Conservation (phyloP, 257 asterid genomes). For the Penstemon eatonii region DNA sequence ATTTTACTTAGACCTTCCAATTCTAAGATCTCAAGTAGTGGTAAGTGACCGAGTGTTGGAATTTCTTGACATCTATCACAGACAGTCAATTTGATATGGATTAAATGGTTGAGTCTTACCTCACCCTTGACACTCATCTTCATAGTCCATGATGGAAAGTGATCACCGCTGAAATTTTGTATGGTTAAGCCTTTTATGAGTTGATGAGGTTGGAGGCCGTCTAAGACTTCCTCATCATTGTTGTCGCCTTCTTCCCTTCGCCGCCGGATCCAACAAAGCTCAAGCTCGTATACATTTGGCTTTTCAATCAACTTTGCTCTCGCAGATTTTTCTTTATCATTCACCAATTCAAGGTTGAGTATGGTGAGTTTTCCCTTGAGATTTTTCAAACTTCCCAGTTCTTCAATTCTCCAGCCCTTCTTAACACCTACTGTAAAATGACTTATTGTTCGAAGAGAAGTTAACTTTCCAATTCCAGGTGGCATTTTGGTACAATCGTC, state of each 20-base stretch:
- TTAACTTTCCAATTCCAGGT: slow-evolving; percentile 16
- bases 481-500: not conserved
- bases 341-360: slow-evolving; percentile 19
- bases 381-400: slow-evolving; percentile 30
- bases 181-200: not conserved
- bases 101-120: not conserved
- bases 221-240: not conserved
- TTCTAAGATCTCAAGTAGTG: not conserved
- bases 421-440: slow-evolving; percentile 12
- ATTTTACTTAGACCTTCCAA: not conserved
- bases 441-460: slow-evolving; percentile 24
- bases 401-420: slow-evolving; percentile 31
- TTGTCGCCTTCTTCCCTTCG: not conserved
- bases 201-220: not conserved
- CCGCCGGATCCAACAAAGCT: not conserved
- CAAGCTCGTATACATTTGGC: not conserved
- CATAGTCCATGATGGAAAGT: not conserved
- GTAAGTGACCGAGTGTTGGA: slow-evolving; percentile 10
- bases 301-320: not conserved
- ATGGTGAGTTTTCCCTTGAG: slow-evolving; percentile 24
- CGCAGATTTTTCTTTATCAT: slow-evolving; percentile 4
- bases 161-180: not conserved
- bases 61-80: not conserved
- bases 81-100: not conserved
- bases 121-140: not conserved